phyloP scores from a whole-genome alignment of 495 filamentous ascomycete species.

The Tuber calosporum region DNA sequence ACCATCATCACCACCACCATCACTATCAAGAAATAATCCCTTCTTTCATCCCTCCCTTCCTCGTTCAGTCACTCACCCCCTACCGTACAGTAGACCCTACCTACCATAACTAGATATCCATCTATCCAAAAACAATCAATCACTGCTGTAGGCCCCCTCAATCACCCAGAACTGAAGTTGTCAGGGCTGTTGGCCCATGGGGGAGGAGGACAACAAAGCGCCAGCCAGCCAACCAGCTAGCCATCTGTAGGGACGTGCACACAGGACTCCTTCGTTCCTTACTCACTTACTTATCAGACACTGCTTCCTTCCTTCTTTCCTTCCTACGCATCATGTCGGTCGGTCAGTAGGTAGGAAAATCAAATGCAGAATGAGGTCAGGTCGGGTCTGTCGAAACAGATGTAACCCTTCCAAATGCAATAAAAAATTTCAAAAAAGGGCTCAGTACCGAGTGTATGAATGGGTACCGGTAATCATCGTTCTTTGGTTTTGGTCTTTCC shows the following conservation, averaged over 20 bases:
- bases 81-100: neutral
- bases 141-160: neutral
- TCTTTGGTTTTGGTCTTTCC: neutral
- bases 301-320: neutral
- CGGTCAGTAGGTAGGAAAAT: neutral
- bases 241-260: neutral
- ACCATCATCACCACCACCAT: neutral
- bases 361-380: neutral
- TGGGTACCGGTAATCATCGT: neutral
- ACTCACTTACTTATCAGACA: too few relatives aligned
- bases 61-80: neutral
- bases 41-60: neutral
- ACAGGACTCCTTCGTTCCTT: neutral
- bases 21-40: neutral
- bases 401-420: neutral
- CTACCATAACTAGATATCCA: neutral
- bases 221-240: too few relatives aligned
- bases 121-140: neutral
- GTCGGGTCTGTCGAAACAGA: neutral
- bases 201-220: neutral
- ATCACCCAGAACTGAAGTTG: neutral
- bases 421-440: neutral
- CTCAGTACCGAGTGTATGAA: neutral
- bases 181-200: neutral
- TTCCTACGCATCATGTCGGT: neutral